Evolutionary conservation across 306 rosid species (phyloP).

Genomic region (Castanea crenata): DNA sequence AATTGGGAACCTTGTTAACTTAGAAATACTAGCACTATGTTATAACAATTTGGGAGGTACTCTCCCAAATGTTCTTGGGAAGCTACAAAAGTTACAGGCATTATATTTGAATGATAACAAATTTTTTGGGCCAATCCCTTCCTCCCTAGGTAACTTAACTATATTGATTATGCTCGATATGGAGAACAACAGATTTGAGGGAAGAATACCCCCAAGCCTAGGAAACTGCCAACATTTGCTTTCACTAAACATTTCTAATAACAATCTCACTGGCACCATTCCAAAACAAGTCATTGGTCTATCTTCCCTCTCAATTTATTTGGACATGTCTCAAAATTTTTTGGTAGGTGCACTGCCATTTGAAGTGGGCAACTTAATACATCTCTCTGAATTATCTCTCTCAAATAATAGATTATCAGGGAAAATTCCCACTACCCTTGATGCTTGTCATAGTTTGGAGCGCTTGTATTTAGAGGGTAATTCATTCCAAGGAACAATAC

Average conservation of each 20-base stretch:
- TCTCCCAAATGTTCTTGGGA: slow-evolving; percentile 33
- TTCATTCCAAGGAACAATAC: slow-evolving; percentile 34
- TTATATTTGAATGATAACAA: slow-evolving; percentile 25
- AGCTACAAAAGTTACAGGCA: slow-evolving; percentile 21
- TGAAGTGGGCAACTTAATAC: slow-evolving; percentile 34
- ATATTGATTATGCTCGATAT: slow-evolving; percentile 10
- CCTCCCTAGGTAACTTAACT: slow-evolving; percentile 41
- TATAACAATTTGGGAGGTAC: slow-evolving; percentile 24
- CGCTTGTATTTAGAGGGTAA: slow-evolving; percentile 32
- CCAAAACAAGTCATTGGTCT: slow-evolving; percentile 34
- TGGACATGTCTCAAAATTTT: slow-evolving; percentile 35
- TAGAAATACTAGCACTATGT: slow-evolving; percentile 18
- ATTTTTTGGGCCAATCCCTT: slow-evolving; percentile 36
- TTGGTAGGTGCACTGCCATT: slow-evolving; percentile 32
- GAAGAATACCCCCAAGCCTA: slow-evolving; percentile 41
- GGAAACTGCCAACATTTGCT: slow-evolving; percentile 27
- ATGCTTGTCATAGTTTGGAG: slow-evolving; percentile 33
- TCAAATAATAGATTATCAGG: slow-evolving; percentile 36
- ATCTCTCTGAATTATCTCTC: slow-evolving; percentile 24
- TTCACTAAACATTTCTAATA: slow-evolving; percentile 25
- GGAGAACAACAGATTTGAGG: slow-evolving; percentile 30
- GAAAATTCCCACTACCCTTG: slow-evolving; percentile 34
- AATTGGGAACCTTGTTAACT: slow-evolving; percentile 32
- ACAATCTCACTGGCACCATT: slow-evolving; percentile 40
- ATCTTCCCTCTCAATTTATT: slow-evolving; percentile 38